These are phyloP conservation scores for Hyphopichia buzzinii DNA, from an alignment of 1,139 yeast genomes.

Conservation along the genomic window DNA sequence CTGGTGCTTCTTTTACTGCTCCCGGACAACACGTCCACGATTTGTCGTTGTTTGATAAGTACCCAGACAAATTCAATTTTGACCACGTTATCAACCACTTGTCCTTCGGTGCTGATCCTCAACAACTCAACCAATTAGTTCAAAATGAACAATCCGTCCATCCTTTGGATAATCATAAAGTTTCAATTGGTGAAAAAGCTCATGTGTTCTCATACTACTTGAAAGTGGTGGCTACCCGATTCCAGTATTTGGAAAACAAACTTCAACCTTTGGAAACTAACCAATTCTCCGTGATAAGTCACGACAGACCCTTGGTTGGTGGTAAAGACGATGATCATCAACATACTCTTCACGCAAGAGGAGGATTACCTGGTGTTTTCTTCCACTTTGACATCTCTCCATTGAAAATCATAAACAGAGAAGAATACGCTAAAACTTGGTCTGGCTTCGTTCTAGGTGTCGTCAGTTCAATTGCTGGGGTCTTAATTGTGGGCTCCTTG, in stretches of 20 bases:
- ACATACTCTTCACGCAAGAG: conserved; percentile 76
- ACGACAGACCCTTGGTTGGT: conserved; percentile 79
- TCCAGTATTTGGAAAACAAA: conserved; percentile 57
- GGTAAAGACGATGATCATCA: conserved; percentile 92
- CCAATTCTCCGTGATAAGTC: conserved; percentile 88
- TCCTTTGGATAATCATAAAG: conserved; percentile 65
- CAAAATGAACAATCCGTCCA: conserved; percentile 46
- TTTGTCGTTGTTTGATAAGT: conserved; percentile 62
- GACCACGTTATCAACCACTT: conserved; percentile 77
- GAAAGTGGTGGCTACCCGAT: conserved; percentile 89
- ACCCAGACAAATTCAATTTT: conserved; percentile 57
- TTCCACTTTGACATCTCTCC: conserved; percentile 92
- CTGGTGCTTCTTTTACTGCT: conserved; percentile 68
- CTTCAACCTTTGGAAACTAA: conserved; percentile 66
- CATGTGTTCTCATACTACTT: conserved; percentile 76
- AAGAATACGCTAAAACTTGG: conserved; percentile 76
- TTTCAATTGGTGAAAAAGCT: conserved; percentile 46
- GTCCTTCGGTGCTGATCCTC: conserved; percentile 73
- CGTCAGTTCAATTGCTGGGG: conserved; percentile 89
- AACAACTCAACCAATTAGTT: conserved; percentile 17
- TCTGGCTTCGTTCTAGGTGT: conserved; percentile 84
- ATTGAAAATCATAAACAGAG: conserved; percentile 82
- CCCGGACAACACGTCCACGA: conserved; percentile 78
- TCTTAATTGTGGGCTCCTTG: conserved; percentile 86
- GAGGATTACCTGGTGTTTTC: conserved; percentile 90